Evolutionary conservation across 2,329 filamentous ascomycete species (phyloP).

Genomic region (Aspergillus brasiliensis): DNA sequence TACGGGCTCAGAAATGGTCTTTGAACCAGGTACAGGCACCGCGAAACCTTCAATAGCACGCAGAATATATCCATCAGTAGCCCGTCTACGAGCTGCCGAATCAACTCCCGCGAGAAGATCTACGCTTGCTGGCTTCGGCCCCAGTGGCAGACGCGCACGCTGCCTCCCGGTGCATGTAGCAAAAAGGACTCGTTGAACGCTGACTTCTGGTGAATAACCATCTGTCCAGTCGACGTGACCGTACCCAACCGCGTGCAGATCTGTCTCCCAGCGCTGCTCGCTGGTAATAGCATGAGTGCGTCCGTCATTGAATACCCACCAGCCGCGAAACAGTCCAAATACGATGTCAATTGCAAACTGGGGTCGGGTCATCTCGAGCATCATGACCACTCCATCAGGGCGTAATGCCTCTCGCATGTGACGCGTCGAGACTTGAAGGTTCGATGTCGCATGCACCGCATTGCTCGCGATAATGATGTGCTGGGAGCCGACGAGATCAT

Average conservation of each 20-base stretch:
- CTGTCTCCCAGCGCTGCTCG: slow-evolving; percentile 27
- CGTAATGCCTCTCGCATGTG: slow-evolving; percentile 31
- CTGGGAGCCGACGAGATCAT: slow-evolving; percentile 24
- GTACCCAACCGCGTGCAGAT: slow-evolving; percentile 33
- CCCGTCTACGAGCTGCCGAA: slow-evolving; percentile 16
- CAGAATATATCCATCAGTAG: slow-evolving; percentile 26
- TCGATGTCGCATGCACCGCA: slow-evolving; percentile 39
- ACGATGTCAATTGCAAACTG: slow-evolving; percentile 36
- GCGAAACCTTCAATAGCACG: slow-evolving; percentile 26
- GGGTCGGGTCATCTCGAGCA: slow-evolving; percentile 36
- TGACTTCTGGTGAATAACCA: slow-evolving; percentile 27
- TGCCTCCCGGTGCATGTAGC: slow-evolving; percentile 23
- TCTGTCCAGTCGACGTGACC: slow-evolving; percentile 39
- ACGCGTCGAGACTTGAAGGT: slow-evolving; percentile 26
- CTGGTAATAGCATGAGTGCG: slow-evolving; percentile 34
- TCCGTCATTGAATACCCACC: slow-evolving; percentile 45
- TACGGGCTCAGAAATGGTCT: background rate
- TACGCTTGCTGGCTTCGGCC: background rate
- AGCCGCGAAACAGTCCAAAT: slow-evolving; percentile 40
- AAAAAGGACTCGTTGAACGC: slow-evolving; percentile 28
- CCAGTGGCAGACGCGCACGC: slow-evolving; percentile 7
- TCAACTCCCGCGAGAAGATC: background rate
- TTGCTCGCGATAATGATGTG: slow-evolving; percentile 41
- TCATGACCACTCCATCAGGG: slow-evolving; percentile 33
- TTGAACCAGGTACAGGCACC: background rate